Base-by-base conservation (phyloP, 192 early-diverging fungal genomes). In the Podila epicladia region DNA sequence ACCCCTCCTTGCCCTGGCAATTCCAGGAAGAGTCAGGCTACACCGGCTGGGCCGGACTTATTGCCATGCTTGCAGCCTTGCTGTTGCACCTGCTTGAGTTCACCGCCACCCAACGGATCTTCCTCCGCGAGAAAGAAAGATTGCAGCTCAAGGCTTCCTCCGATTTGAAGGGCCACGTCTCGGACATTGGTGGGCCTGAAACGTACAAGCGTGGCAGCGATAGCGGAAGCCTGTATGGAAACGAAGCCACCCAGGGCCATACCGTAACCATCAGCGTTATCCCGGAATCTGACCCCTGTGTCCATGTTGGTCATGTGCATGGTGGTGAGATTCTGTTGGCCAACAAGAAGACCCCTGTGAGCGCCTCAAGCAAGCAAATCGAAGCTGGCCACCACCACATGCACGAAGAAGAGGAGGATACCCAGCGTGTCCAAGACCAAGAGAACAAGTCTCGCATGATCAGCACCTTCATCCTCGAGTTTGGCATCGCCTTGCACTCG, bases 401-500 rank as follows among this genome's bases (percentile, higher is more conserved):
- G 17, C 11, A 68, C 67, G 38, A 35, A 20, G 69, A 58, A 3
- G 64, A 64, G 2, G 64, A 60, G 8, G 62, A 31, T 0, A 17
- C 12, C 17, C 37, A 57, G 62, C 28, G 15, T 8, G 62, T n/a
- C 57, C 29, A 55, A 15, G 72, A 83, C 49, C 70, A 75, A 63
- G 86, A 87, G 12, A 26, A 75, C 11, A 57, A 70, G 1, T 65
- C 67, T 5, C 67, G 74, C 3, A 61, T 74, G 20, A 85, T 92
- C 59, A 88, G 88, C 2, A 93, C 91, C 4, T 93, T 91, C 57
- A 84, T 93, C 7, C 78, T 95, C 29, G 94, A 95, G 69, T 82
- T 95, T n/a, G 92, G 94, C 37, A 93, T 95, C 49, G 88, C 92
- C 0, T 58, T 92, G 73, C 94, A 95, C 79, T 94, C 93, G 60